Base-by-base conservation (phyloP, 106 monocot genomes). In the Narthecium ossifragum region DNA sequence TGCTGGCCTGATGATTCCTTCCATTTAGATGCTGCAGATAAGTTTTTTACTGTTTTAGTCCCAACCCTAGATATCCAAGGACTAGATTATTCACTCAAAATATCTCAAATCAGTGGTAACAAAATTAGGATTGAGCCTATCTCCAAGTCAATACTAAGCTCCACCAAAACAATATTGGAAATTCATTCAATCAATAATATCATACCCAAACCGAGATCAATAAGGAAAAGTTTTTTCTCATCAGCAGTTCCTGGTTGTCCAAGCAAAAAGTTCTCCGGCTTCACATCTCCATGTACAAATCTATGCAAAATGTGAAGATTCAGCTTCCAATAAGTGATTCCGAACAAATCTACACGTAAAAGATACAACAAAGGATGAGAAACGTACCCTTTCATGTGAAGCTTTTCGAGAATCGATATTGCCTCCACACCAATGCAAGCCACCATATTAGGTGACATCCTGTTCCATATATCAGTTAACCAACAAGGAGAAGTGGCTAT, bases 231-330 rank as follows among this genome's bases (percentile, higher is more conserved):
- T 70, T 96, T 96, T 57, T 96, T 96, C 61, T 96, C 94, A 65
- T 96, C 89, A 59, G 83, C 61, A 14, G 83, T 71, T 68, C 89
- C 82, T 64, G 94, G 90, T 60, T 90, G 89, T 22, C 94, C 94
- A 52, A 96, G 90, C 49, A 96, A 74, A 70, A 96, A 96, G 53
- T 96, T 96, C 55, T 96, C 94, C 24, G 94, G 94, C 38, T 96
- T 96, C 31, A 96, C 94, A 84, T 96, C 94, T 47, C 94, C 94
- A 84, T 96, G 94, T 25, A 96, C 86, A 78, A 93, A 93, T 65
- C 93, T 93, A 68, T 8, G 32, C 14, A n/a, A n/a, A n/a, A n/a
- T n/a, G n/a, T n/a, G n/a, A n/a, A n/a, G n/a, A n/a, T n/a, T 14
- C 14, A 24, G 6, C 37, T 24, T 4, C 6, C 18, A 50, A 22